Conservation (phyloP, 2,329 filamentous ascomycete genomes). For the Cordyceps fumosorosea region DNA sequence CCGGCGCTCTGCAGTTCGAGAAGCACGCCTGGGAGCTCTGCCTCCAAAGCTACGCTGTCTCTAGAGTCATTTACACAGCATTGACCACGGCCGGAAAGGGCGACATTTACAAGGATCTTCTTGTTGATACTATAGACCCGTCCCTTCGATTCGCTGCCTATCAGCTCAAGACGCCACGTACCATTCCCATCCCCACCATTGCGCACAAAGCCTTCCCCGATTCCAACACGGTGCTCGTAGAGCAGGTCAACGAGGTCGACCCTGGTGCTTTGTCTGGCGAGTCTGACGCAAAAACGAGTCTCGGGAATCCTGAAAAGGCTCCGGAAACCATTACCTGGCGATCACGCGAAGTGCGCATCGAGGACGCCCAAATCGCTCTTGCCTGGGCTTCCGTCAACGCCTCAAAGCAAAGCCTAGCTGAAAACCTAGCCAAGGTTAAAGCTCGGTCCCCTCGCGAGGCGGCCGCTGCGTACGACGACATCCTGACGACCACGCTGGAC, state of each 20-base stretch:
- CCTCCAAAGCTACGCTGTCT: slow-evolving; percentile 66
- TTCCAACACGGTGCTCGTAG: slow-evolving; percentile 54
- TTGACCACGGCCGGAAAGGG: slow-evolving; percentile 54
- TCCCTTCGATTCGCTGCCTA: slow-evolving; percentile 94
- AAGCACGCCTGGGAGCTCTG: slow-evolving; percentile 80
- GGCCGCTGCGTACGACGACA: slow-evolving; percentile 82
- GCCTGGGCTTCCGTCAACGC: slow-evolving; percentile 65
- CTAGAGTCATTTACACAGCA: slow-evolving; percentile 76
- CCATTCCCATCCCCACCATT: slow-evolving; percentile 71
- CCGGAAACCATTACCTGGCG: slow-evolving; percentile 82
- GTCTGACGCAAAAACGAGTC: slow-evolving; percentile 41
- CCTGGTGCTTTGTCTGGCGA: slow-evolving; percentile 33
- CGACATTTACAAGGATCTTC: slow-evolving; percentile 78
- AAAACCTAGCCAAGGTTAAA: slow-evolving; percentile 38
- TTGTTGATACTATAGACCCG: slow-evolving; percentile 82
- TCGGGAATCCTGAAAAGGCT: slow-evolving; percentile 45
- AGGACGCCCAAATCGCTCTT: slow-evolving; percentile 86
- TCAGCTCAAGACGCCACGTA: slow-evolving; percentile 80
- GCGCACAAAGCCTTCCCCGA: slow-evolving; percentile 71
- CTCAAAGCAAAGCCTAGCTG: slow-evolving; percentile 43
- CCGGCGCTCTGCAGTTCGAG: slow-evolving; percentile 76
- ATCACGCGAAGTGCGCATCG: slow-evolving; percentile 75
- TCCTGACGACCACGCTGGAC: slow-evolving; percentile 86
- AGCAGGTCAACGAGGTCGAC: slow-evolving; percentile 65
- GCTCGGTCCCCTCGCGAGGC: slow-evolving; percentile 54